Base-by-base conservation (phyloP, 768 basidiomycete genomes). In the Gloeopeniophorella convolvens region DNA sequence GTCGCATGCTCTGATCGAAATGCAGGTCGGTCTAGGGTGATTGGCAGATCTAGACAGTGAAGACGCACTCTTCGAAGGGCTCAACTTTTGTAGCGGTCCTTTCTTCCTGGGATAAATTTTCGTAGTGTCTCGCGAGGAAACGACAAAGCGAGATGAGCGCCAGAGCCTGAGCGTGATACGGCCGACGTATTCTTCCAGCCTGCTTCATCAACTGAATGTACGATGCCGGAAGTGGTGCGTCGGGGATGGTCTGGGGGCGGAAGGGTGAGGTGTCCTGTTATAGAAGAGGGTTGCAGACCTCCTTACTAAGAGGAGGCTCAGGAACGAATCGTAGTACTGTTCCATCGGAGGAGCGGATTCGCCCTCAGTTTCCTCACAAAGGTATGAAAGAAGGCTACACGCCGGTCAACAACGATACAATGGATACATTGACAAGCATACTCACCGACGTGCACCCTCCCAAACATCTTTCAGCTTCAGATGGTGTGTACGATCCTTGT, bases 181-280 rank as follows among this genome's bases (percentile, higher is more conserved):
- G 52, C 10, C 47, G 52, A 16, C 52, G 52, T 15, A 54, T 44
- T 32, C 33, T 48, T 26, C 52, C 52, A 3, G 47, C 42, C 39
- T 54, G 52, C 13, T 48, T 54, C 52, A 54, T 48, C 27, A 54
- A 21, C 18, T 54, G 46, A 13, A 42, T 54, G 20, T 54, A 54
- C 23, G 52, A 13, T 15, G 23, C 30, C 1, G 52, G 52, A 26
- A 54, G 52, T 8, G 52, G 52, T 13, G 52, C 52, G 43, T 54
- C 52, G 15, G 52, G 52, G 20, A 54, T 54, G 24, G 42, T 54
- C 52, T 54, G 24, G 15, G 20, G 15, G 20, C 21, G 16, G 15
- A 15, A 20, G 39, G 5, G 12, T 43, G n/a, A 3, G 7, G 24
- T 44, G 30, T 20, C 23, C 23, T n/a, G 2, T 8, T 20, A 27